Evolutionary conservation across 2,329 filamentous ascomycete genomes (phyloP).

Genomic region (Cladosporium sp.): DNA sequence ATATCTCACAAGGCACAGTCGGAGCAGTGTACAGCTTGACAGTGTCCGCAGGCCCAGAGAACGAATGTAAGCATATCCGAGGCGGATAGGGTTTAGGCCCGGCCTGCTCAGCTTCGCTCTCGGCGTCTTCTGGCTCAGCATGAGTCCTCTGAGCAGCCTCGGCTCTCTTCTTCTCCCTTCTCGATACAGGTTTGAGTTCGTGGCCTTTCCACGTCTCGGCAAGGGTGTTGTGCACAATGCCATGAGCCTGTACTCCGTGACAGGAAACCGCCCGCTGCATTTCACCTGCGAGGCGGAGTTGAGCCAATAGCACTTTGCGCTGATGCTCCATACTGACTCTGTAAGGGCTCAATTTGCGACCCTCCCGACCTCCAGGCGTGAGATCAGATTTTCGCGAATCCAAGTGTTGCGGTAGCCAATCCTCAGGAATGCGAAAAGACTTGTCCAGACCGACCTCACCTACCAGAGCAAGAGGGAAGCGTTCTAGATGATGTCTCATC

Average conservation of each 20-base stretch:
- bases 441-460: conserved; percentile 78
- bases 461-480: conserved; percentile 62
- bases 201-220: conserved; percentile 65
- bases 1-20: conserved; percentile 70
- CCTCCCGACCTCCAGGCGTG: conserved; percentile 68
- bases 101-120: conserved; percentile 14
- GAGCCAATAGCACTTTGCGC: conserved; percentile 59
- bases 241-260: conserved; percentile 74
- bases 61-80: conserved; percentile 89
- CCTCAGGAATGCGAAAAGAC: conserved; percentile 66
- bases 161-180: conserved; percentile 46
- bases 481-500: conserved; percentile 52
- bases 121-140: conserved; percentile 13
- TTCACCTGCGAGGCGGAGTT: conserved; percentile 68
- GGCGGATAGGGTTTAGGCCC: conserved; percentile 67
- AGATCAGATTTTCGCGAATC: conserved; percentile 45
- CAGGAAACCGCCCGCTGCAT: conserved; percentile 62
- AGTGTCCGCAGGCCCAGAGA: conserved; percentile 71
- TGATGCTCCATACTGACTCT: conserved; percentile 68
- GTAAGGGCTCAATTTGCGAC: conserved; percentile 62
- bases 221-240: conserved; percentile 63
- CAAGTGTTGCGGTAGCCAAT: conserved; percentile 45
- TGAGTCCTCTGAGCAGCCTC: conserved; percentile 14
- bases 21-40: conserved; percentile 74
- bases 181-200: conserved; percentile 59